Evolutionary conservation across 768 basidiomycete genomes (phyloP).

Genomic region (Russula sp.): DNA sequence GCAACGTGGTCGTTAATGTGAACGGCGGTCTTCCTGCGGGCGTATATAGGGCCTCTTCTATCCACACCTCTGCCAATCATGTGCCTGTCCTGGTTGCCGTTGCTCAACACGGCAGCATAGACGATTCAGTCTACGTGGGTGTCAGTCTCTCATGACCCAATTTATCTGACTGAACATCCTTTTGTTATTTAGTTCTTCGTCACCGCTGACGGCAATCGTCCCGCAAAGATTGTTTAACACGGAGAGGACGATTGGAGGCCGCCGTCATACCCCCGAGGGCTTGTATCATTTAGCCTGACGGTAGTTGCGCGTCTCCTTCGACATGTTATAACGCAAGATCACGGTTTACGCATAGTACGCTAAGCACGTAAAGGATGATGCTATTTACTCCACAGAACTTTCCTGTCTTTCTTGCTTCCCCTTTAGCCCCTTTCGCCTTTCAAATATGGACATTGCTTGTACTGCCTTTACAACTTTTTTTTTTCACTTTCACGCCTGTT

Average conservation of each 20-base stretch:
- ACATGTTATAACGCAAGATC: too few relatives aligned
- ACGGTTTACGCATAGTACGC: too few relatives aligned
- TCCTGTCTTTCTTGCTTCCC: too few relatives aligned
- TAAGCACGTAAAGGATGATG: too few relatives aligned
- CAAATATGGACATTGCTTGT: too few relatives aligned
- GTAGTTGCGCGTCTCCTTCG: too few relatives aligned
- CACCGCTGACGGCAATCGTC: background rate
- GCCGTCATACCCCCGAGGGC: too few relatives aligned
- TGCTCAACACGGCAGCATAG: constrained; percentile 52
- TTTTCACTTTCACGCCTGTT: too few relatives aligned
- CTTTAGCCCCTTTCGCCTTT: too few relatives aligned
- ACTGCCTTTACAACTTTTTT: too few relatives aligned
- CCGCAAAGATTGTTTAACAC: background rate
- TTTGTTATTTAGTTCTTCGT: background rate
- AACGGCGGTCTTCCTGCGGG: constrained; percentile 50
- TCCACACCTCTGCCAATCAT: constrained; percentile 52
- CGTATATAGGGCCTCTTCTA: constrained; percentile 50
- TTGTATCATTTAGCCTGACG: too few relatives aligned
- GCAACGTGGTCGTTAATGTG: constrained; percentile 45
- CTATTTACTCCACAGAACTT: too few relatives aligned
- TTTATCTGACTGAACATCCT: background rate
- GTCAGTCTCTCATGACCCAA: background rate
- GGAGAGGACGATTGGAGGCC: background rate
- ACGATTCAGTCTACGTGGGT: constrained; percentile 55
- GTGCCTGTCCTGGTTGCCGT: constrained; percentile 50